Base-by-base conservation (phyloP, 768 basidiomycete genomes). In the Hygrophoropsis aurantiaca region DNA sequence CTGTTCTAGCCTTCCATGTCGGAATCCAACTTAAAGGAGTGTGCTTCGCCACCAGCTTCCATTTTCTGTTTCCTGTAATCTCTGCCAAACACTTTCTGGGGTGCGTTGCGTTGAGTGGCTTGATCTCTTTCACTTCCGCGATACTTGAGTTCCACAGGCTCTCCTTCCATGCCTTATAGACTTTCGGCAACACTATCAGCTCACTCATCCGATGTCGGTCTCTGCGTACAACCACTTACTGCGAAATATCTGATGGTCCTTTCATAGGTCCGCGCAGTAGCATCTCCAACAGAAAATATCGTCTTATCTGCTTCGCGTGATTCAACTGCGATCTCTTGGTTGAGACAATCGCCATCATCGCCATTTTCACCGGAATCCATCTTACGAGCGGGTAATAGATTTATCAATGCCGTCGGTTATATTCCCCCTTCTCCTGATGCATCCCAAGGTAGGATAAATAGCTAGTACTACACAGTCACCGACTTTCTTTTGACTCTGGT, bases 271-370 rank as follows among this genome's bases (percentile, higher is more conserved):
- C 86, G 92, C 60, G 87, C 82, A 27, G 73, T 97, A 51, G 80
- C 71, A 44, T 82, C 90, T 36, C 90, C 92, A 27, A 81, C 81
- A 23, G 73, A 89, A 65, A 73, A 82, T 56, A 76, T 92, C 52
- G 72, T 97, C 53, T 75, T 98, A 51, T 97, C 94, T 18, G 89
- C 87, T 50, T 97, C 94, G 38, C 83, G 94, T 62, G 94, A 97
- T 75, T 74, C 88, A 13, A 90, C 92, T 34, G 89, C 92, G 54
- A 90, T 94, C 62, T 74, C 84, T 24, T 98, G 94, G 95, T 72
- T 76, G 46, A 78, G 81, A 62, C 57, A 74, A 32, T 65, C 78
- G 35, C 55, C 72, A 47, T 64, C 70, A 35, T 66, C 72, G 23
- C 58, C 73, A 7, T 90, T 91, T 62, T 62, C 69, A 5, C 77